Conservation (phyloP, 768 basidiomycete species). For the Dacryopinax spathularia region DNA sequence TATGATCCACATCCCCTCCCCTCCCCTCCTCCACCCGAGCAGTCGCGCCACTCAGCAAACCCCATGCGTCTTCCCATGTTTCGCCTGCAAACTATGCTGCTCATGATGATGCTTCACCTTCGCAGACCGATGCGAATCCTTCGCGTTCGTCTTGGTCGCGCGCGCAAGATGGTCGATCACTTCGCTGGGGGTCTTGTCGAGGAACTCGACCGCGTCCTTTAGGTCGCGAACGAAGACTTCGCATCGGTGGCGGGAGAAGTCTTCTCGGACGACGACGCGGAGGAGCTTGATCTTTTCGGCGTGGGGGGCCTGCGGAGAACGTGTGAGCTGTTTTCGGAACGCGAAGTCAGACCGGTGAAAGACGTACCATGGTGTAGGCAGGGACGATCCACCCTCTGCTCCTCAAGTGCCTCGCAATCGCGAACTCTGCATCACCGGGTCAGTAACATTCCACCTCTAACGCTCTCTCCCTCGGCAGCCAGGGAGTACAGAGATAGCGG, state of each 20-base stretch:
- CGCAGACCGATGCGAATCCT: slow-evolving; percentile 4
- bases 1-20: no score
- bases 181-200: slow-evolving; percentile 17
- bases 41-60: slow-evolving; percentile 19
- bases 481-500: neutral
- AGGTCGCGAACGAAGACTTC: slow-evolving; percentile 21
- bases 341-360: neutral
- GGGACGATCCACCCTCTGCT: slow-evolving; percentile 16
- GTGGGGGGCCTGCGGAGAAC: slow-evolving; percentile 11
- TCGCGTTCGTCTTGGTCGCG: neutral
- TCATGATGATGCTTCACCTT: slow-evolving; percentile 15
- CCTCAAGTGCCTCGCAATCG: slow-evolving; percentile 19
- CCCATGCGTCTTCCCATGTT: slow-evolving; percentile 24
- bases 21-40: no score
- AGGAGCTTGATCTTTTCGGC: slow-evolving; percentile 20
- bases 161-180: slow-evolving; percentile 17
- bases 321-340: neutral
- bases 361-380: slow-evolving; percentile 4
- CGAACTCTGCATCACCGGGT: slow-evolving; percentile 19
- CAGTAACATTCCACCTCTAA: neutral
- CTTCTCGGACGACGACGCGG: slow-evolving; percentile 23
- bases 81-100: slow-evolving; percentile 23
- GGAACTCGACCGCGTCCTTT: slow-evolving; percentile 14
- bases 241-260: slow-evolving; percentile 18
- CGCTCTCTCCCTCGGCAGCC: neutral